Conservation (phyloP, 2,329 filamentous ascomycete genomes). For the Fusarium coicis region DNA sequence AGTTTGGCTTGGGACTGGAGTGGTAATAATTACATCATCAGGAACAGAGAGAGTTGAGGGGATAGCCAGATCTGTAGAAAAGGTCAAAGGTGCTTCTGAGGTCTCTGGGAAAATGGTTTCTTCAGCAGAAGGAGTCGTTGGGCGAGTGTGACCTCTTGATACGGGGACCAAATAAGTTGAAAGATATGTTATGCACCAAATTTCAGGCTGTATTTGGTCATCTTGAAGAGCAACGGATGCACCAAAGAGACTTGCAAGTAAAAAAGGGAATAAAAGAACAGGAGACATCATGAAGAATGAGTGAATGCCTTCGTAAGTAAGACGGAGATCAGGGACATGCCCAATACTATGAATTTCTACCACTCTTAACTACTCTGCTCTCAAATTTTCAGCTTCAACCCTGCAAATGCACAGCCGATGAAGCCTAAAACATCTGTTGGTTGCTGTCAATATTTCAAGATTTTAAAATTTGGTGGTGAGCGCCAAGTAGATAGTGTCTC, state of each 20-base stretch:
- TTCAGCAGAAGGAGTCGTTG: not conserved
- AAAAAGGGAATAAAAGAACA: not conserved
- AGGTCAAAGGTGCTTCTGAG: not conserved
- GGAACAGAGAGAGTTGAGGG: not conserved
- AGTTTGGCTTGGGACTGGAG: not conserved
- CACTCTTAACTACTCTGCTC: not conserved
- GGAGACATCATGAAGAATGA: not conserved
- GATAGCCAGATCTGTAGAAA: not conserved
- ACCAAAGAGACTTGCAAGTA: not conserved
- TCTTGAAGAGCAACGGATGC: not conserved
- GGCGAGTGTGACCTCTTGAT: not conserved
- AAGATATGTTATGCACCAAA: conserved; percentile 7
- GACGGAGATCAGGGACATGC: not conserved
- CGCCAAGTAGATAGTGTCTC: not conserved
- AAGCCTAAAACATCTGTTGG: not conserved
- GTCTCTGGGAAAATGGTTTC: not conserved
- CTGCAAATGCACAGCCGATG: not conserved
- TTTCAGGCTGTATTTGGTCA: not conserved
- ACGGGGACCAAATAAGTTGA: not conserved
- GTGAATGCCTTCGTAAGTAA: no score
- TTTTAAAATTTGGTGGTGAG: not conserved
- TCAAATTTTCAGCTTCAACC: not conserved
- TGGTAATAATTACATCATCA: not conserved
- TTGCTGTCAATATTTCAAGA: not conserved
- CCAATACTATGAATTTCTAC: not conserved